Percentiles rank a stretch among this genome's conserved stretches.
phyloP scores from a whole-genome alignment of 805 yeast genomes.

The Nakazawaea molendinolei region DNA sequence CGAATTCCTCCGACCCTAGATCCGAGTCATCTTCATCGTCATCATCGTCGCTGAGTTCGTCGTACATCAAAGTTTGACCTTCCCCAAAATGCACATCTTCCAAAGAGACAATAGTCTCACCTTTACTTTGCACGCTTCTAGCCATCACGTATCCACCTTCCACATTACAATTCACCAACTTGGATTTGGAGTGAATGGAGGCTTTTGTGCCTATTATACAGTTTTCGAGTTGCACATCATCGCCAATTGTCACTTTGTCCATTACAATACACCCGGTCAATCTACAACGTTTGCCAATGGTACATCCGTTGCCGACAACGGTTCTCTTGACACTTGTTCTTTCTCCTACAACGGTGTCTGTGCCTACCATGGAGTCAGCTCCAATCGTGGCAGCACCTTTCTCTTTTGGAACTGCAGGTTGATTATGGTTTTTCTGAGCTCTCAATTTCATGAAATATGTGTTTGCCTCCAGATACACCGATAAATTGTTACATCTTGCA shows the following conservation, averaged over 20 bases:
- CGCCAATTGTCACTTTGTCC: constrained; percentile 66
- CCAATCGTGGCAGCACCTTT: constrained; percentile 72
- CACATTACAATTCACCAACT: constrained; percentile 74
- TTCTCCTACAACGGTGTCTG: constrained; percentile 63
- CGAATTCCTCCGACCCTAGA: constrained; percentile 29
- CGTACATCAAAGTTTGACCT: constrained; percentile 15
- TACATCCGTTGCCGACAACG: constrained; percentile 68
- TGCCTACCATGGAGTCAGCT: constrained; percentile 77
- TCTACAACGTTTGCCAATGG: constrained; percentile 79
- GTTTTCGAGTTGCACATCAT: constrained; percentile 76
- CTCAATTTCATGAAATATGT: constrained; percentile 63
- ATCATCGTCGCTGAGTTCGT: constrained; percentile 21
- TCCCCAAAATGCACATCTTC: constrained; percentile 22
- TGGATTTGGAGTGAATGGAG: constrained; percentile 54
- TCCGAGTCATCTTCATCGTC: constrained; percentile 26
- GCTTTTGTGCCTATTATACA: constrained; percentile 76
- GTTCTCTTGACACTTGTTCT: constrained; percentile 82
- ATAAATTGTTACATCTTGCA: constrained; percentile 69
- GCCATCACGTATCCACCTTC: constrained; percentile 73
- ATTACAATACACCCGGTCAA: constrained; percentile 80
- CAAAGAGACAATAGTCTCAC: constrained; percentile 26
- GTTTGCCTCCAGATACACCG: constrained; percentile 86
- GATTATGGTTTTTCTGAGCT: constrained; percentile 34
- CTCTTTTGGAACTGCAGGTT: constrained; percentile 30
- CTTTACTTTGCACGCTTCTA: constrained; percentile 39